Conservation (phyloP, 805 yeast species). For the Candida yuanshanica region DNA sequence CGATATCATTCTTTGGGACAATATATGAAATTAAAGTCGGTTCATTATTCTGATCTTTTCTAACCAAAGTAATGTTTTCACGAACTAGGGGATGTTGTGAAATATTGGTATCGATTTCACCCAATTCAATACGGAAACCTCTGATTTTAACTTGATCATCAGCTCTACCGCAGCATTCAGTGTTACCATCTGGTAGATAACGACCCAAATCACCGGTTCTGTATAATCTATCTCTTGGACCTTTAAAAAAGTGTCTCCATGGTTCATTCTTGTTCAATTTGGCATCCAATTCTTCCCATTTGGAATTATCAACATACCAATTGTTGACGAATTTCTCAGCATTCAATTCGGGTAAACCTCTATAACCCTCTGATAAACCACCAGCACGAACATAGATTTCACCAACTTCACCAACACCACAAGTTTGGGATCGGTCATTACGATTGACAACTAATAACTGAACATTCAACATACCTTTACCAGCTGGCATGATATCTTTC, state of each 20-base stretch:
- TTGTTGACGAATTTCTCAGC: constrained; percentile 81
- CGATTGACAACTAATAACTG: constrained; percentile 92
- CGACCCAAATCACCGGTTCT: constrained; percentile 98
- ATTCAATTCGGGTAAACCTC: constrained; percentile 86
- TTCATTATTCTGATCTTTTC: constrained; percentile 89
- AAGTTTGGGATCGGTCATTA: constrained; percentile 78
- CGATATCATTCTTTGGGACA: constrained; percentile 67
- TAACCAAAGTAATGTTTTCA: constrained; percentile 87
- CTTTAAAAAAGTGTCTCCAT: constrained; percentile 82
- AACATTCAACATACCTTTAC: constrained; percentile 94
- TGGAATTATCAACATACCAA: constrained; percentile 74
- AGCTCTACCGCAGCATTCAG: constrained; percentile 98
- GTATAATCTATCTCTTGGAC: constrained; percentile 93
- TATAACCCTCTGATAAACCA: constrained; percentile 94
- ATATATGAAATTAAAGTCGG: constrained; percentile 86
- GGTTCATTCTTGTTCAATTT: constrained; percentile 36
- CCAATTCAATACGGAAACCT: constrained; percentile 97
- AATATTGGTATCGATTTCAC: constrained; percentile 96
- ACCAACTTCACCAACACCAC: constrained; percentile 99
- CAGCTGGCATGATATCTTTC: constrained; percentile 98
- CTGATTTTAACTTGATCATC: constrained; percentile 98
- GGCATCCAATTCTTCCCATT: constrained; percentile 58
- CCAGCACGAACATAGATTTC: constrained; percentile 98
- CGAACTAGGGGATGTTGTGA: constrained; percentile 91
- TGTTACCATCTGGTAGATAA: constrained; percentile 93